Conservation (phyloP, 2,329 filamentous ascomycete species). For the Exutisphaerella laricina region DNA sequence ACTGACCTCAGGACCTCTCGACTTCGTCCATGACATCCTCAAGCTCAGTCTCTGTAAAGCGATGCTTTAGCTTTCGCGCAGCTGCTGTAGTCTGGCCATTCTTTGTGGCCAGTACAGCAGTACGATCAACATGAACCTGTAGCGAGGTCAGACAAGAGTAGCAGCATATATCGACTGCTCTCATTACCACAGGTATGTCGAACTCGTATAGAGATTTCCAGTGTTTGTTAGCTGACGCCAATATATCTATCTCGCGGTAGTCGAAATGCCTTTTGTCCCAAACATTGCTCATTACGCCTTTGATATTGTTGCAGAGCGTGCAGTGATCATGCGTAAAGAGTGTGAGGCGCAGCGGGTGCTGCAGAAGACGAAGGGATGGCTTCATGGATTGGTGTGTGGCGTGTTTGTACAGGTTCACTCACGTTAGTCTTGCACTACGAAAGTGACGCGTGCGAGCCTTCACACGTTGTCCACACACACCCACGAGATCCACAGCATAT, state of each 20-base stretch:
- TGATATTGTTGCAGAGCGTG: slow-evolving; percentile 64
- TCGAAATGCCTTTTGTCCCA: slow-evolving; percentile 62
- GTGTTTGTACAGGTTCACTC: no score
- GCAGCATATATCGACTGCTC: not conserved
- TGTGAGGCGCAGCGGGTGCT: slow-evolving; percentile 47
- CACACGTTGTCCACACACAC: no score
- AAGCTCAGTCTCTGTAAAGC: slow-evolving; percentile 63
- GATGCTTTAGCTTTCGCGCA: slow-evolving; percentile 71
- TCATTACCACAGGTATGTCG: slow-evolving; percentile 68
- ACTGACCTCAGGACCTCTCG: slow-evolving; percentile 15
- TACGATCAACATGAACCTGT: slow-evolving; percentile 59
- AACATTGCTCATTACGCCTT: slow-evolving; percentile 61
- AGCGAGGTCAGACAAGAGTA: not conserved
- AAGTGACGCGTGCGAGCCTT: not conserved
- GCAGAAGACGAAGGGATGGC: slow-evolving; percentile 13
- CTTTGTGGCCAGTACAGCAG: slow-evolving; percentile 44
- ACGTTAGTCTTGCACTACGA: not conserved
- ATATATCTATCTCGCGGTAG: slow-evolving; percentile 65
- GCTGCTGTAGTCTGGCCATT: slow-evolving; percentile 51
- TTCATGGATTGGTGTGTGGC: slow-evolving; percentile 9
- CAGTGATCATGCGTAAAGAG: slow-evolving; percentile 70
- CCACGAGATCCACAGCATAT: not conserved
- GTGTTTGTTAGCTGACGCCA: slow-evolving; percentile 35
- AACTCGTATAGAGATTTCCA: slow-evolving; percentile 39
- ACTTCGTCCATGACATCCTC: slow-evolving; percentile 62